Percentiles rank a stretch among this genome's conserved stretches.
Conservation (phyloP, 2,329 filamentous ascomycete genomes). For the Aciculosporium take region DNA sequence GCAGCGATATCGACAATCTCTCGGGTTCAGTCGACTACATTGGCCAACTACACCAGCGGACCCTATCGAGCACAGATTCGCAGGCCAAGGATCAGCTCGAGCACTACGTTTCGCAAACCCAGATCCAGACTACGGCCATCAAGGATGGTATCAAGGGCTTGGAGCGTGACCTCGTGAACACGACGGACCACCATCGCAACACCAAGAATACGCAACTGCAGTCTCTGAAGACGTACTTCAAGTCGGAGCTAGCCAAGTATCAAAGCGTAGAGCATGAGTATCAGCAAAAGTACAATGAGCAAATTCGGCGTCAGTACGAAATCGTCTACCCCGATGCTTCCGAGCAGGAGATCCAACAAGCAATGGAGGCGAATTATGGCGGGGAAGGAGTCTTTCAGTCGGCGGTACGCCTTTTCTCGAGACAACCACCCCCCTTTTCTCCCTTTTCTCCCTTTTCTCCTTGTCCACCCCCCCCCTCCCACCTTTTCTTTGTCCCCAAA, state of each 20-base stretch:
- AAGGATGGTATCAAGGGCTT: conserved; percentile 66
- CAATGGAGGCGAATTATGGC: conserved; percentile 57
- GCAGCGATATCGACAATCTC: conserved; percentile 52
- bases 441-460: not conserved
- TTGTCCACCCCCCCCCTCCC: not conserved
- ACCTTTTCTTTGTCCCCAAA: not conserved
- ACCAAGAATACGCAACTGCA: conserved; percentile 58
- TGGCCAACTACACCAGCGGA: conserved; percentile 55
- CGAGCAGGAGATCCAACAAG: conserved; percentile 56
- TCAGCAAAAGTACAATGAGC: conserved; percentile 56
- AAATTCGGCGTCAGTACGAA: conserved; percentile 66
- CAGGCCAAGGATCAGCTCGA: conserved; percentile 45
- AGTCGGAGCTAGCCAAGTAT: conserved; percentile 56
- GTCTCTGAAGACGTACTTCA: conserved; percentile 57
- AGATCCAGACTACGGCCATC: conserved; percentile 60
- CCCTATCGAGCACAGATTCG: conserved; percentile 50
- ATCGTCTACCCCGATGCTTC: conserved; percentile 73
- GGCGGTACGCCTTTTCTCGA: conserved; percentile 60
- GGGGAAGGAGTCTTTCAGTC: conserved; percentile 72
- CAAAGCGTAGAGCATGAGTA: conserved; percentile 58
- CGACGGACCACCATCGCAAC: conserved; percentile 40
- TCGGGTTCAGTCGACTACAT: conserved; percentile 55
- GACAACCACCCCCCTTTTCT: no score
- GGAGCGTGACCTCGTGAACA: conserved; percentile 54
- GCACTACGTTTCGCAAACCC: conserved; percentile 52